A percentile compares a stretch with the other conserved stretches of the same genome.
phyloP scores from a whole-genome alignment of 1,284 basidiomycete genomes.

The Rhodotorula sp. region DNA sequence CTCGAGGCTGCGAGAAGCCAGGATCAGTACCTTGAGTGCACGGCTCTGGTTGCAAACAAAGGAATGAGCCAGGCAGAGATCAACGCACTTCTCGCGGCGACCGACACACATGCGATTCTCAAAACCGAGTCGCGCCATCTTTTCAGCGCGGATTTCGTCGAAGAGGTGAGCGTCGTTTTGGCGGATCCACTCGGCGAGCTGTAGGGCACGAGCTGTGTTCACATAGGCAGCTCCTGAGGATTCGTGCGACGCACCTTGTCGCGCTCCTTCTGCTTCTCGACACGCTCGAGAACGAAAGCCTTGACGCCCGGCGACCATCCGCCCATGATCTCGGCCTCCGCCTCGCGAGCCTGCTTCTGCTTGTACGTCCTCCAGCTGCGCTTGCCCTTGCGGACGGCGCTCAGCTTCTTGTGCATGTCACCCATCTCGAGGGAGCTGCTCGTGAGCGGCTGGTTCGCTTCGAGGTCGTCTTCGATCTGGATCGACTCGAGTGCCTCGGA shows the following conservation, averaged over 20 bases:
- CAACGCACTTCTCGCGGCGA: background rate
- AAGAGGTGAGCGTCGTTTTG: background rate
- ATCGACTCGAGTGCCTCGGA: constrained; percentile 2
- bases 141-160: background rate
- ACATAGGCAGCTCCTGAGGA: background rate
- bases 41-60: background rate
- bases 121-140: no score
- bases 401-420: background rate
- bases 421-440: background rate
- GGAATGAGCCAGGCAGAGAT: background rate
- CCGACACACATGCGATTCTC: background rate
- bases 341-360: background rate
- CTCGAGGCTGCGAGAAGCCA: background rate
- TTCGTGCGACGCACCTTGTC: background rate
- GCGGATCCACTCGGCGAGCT: background rate
- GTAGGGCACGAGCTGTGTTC: background rate
- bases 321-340: background rate
- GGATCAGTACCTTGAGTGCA: background rate
- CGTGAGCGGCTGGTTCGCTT: background rate
- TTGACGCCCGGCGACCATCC: background rate
- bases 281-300: background rate
- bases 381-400: background rate
- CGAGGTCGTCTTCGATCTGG: constrained; percentile 1
- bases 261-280: background rate
- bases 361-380: background rate